Evolutionary conservation across 805 yeast species (phyloP).

Genomic region (Cyberlindnera misumaiensis): DNA sequence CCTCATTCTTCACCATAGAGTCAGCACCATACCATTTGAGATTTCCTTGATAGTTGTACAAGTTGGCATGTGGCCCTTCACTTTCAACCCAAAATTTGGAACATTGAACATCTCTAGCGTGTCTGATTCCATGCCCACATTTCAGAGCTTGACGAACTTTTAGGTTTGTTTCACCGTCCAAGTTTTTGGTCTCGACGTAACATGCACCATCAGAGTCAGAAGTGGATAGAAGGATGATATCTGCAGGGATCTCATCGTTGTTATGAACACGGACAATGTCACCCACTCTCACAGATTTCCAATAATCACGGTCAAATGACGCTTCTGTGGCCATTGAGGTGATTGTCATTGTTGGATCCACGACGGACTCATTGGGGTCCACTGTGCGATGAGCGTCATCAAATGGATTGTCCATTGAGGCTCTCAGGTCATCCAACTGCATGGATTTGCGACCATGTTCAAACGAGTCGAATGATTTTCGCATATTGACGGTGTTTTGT

Average conservation of each 20-base stretch:
- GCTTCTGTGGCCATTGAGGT: conserved; percentile 41
- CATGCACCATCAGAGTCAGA: conserved; percentile 67
- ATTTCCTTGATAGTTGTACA: conserved; percentile 73
- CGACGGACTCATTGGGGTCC: conserved; percentile 39
- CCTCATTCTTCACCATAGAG: conserved; percentile 42
- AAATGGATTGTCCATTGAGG: conserved; percentile 21
- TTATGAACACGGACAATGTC: conserved; percentile 65
- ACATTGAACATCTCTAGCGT: conserved; percentile 41
- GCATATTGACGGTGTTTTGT: conserved; percentile 20
- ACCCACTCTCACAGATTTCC: conserved; percentile 73
- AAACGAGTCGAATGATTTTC: conserved; percentile 35
- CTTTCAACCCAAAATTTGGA: conserved; percentile 64
- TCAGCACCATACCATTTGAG: conserved; percentile 41
- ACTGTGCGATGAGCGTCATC: conserved; percentile 22
- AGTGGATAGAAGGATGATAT: conserved; percentile 55
- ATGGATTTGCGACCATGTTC: conserved; percentile 24
- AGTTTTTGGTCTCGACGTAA: conserved; percentile 69
- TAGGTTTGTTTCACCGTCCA: conserved; percentile 77
- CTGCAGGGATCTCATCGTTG: conserved; percentile 81
- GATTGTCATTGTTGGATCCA: conserved; percentile 53
- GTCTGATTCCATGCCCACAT: conserved; percentile 44
- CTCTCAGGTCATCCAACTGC: conserved; percentile 24
- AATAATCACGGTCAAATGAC: conserved; percentile 37
- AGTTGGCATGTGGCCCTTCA: conserved; percentile 78
- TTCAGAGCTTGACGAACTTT: conserved; percentile 71